A percentile compares a stretch with the other conserved stretches of the same genome.
Conservation (phyloP, 495 filamentous ascomycete species). For the Opeltia flavorubescens region DNA sequence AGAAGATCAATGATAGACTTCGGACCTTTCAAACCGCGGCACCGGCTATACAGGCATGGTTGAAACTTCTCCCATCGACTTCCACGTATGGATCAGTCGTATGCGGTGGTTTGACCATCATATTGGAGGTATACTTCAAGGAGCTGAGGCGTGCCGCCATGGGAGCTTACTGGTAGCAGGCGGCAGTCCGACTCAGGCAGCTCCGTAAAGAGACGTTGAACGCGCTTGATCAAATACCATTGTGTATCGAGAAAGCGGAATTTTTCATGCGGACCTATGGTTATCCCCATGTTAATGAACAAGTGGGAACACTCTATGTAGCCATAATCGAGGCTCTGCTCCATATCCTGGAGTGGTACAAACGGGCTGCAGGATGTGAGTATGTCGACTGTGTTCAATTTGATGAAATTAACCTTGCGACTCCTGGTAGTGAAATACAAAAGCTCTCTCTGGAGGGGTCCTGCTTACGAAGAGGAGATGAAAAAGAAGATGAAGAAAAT, state of each 20-base stretch:
- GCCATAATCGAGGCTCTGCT: conserved; percentile 10
- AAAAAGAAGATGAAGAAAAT: conserved; percentile 10
- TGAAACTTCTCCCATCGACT: conserved; percentile 4
- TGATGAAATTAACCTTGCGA: neutral
- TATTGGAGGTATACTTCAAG: conserved; percentile 1
- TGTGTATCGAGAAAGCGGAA: conserved; percentile 7
- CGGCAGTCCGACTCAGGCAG: conserved; percentile 6
- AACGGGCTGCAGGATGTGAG: conserved; percentile 8
- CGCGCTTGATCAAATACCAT: conserved; percentile 8
- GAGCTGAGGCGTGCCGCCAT: neutral
- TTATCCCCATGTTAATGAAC: neutral
- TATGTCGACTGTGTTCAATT: neutral
- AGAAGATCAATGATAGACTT: conserved; percentile 1
- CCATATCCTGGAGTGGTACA: conserved; percentile 10
- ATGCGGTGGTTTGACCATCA: conserved; percentile 10
- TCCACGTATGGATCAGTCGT: conserved; percentile 6
- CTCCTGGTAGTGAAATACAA: conserved; percentile 5
- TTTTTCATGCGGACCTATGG: conserved; percentile 7
- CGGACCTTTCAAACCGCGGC: conserved; percentile 5
- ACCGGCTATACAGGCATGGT: conserved; percentile 10
- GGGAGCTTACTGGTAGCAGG: conserved; percentile 1
- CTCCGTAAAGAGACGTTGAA: conserved; percentile 8
- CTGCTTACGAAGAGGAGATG: conserved; percentile 6
- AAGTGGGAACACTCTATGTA: conserved; percentile 6
- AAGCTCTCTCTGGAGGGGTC: conserved; percentile 5